Evolutionary conservation across 129 eudicot genomes (phyloP).

Genomic region (Gnaphalium uliginosum): DNA sequence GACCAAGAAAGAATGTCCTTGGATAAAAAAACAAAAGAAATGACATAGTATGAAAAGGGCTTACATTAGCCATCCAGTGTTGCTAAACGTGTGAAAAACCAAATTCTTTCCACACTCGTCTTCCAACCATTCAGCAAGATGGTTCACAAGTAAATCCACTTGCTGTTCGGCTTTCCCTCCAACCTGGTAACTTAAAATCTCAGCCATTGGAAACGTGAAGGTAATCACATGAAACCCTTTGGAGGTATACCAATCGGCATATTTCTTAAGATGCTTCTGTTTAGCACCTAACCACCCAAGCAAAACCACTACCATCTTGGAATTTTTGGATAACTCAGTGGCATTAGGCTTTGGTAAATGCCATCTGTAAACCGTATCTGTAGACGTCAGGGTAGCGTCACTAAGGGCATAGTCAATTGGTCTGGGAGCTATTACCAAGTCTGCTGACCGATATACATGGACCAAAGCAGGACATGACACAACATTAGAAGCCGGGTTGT

Average conservation of each 20-base stretch:
- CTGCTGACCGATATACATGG: constrained; percentile 59
- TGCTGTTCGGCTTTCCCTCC: constrained; percentile 95
- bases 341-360: constrained; percentile 74
- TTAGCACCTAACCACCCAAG: constrained; percentile 98
- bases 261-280: constrained; percentile 89
- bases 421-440: constrained; percentile 57
- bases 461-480: constrained; percentile 45
- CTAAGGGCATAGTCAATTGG: constrained; percentile 41
- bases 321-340: constrained; percentile 50
- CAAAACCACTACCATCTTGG: constrained; percentile 83
- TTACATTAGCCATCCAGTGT: constrained; percentile 98
- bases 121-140: constrained; percentile 85
- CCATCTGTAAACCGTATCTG: constrained; percentile 78
- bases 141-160: constrained; percentile 70
- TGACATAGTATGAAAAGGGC: constrained; percentile 27
- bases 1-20: background rate
- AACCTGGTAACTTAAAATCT: constrained; percentile 69
- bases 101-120: constrained; percentile 80
- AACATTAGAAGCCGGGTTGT: constrained; percentile 37
- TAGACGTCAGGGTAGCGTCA: constrained; percentile 29
- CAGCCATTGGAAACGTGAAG: constrained; percentile 87
- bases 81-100: constrained; percentile 94
- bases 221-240: constrained; percentile 95
- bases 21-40: background rate
- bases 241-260: constrained; percentile 92